Evolutionary conservation across 116 monocot species (phyloP).

Genomic region (Posidonia oceanica): DNA sequence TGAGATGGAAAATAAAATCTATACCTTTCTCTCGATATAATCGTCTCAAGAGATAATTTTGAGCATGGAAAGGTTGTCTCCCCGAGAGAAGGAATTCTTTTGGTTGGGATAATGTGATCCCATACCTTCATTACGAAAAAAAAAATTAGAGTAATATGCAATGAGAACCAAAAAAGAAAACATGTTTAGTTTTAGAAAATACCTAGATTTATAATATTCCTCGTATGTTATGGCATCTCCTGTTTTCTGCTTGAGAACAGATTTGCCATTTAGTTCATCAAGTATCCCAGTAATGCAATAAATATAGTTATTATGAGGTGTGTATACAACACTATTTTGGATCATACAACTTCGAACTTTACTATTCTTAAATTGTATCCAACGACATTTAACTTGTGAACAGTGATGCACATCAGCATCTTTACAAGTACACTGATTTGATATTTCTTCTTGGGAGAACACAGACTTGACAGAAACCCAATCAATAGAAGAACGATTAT

Average conservation of each 20-base stretch:
- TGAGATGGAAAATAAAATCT: not conserved
- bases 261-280: slow-evolving; percentile 25
- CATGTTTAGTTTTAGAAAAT: not conserved
- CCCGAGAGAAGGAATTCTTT: slow-evolving; percentile 24
- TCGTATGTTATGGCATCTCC: slow-evolving; percentile 33
- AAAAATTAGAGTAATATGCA: too few relatives aligned
- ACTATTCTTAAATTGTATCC: slow-evolving; percentile 25
- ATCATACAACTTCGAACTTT: slow-evolving; percentile 31
- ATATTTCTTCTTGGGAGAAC: slow-evolving; percentile 2
- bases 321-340: slow-evolving; percentile 47
- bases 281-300: slow-evolving; percentile 37
- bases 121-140: slow-evolving; percentile 24
- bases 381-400: slow-evolving; percentile 1
- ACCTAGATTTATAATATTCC: slow-evolving; percentile 29
- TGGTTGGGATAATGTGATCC: slow-evolving; percentile 19
- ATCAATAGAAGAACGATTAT: slow-evolving; percentile 21
- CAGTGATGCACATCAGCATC: slow-evolving; percentile 12
- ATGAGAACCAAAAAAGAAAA: slow-evolving; percentile 1
- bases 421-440: not conserved
- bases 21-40: slow-evolving; percentile 5
- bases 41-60: slow-evolving; percentile 30
- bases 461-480: slow-evolving; percentile 34
- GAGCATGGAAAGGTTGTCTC: slow-evolving; percentile 19
- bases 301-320: slow-evolving; percentile 43
- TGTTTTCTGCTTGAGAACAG: slow-evolving; percentile 20